phyloP scores from a whole-genome alignment of 805 yeast species.

The Lachancea thermotolerans region DNA sequence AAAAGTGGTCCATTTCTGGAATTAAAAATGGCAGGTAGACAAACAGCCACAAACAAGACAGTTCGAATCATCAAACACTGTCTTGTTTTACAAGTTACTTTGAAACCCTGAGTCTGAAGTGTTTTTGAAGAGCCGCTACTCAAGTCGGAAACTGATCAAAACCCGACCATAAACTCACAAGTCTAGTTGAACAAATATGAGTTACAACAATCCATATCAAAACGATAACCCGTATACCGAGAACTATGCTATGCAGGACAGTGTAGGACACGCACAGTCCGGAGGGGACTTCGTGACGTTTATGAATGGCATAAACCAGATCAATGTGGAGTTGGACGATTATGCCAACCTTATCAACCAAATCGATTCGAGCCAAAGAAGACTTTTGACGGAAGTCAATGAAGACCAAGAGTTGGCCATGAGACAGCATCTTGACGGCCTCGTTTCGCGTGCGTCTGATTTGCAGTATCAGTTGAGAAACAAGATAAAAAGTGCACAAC shows the following conservation, averaged over 20 bases:
- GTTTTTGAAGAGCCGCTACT: not conserved
- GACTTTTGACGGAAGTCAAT: slow-evolving; percentile 65
- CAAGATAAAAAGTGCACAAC: slow-evolving; percentile 71
- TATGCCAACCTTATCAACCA: slow-evolving; percentile 64
- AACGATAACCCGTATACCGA: slow-evolving; percentile 18
- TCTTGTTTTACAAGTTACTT: not conserved
- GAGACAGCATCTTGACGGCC: slow-evolving; percentile 69
- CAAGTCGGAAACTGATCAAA: too few relatives aligned
- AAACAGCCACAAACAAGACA: not conserved
- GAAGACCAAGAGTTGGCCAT: slow-evolving; percentile 61
- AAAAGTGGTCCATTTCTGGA: not conserved
- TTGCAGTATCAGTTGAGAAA: slow-evolving; percentile 69
- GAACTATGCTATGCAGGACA: slow-evolving; percentile 19
- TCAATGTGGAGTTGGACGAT: slow-evolving; percentile 62
- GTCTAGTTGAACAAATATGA: slow-evolving; percentile 14
- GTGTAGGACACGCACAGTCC: slow-evolving; percentile 11
- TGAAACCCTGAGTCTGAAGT: not conserved
- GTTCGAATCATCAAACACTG: not conserved
- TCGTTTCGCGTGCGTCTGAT: slow-evolving; percentile 70
- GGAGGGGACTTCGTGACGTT: slow-evolving; percentile 54
- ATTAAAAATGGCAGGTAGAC: not conserved
- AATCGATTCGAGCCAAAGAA: slow-evolving; percentile 63
- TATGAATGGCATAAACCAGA: slow-evolving; percentile 60
- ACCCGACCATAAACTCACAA: too few relatives aligned
- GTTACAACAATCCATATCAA: slow-evolving; percentile 29